Conservation (phyloP, 2,329 filamentous ascomycete genomes). For the Trichoderma sp. region DNA sequence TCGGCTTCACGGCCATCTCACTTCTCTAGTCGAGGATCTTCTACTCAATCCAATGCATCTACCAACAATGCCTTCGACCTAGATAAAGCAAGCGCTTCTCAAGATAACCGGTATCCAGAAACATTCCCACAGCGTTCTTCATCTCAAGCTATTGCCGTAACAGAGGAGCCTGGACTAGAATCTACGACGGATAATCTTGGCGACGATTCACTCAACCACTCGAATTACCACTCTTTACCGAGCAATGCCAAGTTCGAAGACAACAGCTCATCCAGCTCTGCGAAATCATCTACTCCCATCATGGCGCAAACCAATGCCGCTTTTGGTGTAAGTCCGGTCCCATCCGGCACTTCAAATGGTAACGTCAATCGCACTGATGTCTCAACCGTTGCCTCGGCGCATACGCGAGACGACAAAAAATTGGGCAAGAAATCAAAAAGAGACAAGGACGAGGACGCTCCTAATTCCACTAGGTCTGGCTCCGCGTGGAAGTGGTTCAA, state of each 20-base stretch:
- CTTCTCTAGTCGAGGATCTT: slow-evolving; percentile 34
- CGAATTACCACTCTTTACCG: not conserved
- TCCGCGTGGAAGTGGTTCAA: slow-evolving; percentile 69
- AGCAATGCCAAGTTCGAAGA: not conserved
- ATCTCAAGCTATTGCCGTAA: slow-evolving; percentile 41
- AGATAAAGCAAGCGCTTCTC: slow-evolving; percentile 35
- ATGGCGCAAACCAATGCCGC: slow-evolving; percentile 26
- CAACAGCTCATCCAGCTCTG: slow-evolving; percentile 1
- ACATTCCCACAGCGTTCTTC: slow-evolving; percentile 54
- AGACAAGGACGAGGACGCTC: slow-evolving; percentile 60
- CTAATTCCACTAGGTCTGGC: slow-evolving; percentile 67
- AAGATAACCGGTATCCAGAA: slow-evolving; percentile 27
- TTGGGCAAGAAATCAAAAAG: slow-evolving; percentile 72
- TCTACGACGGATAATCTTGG: slow-evolving; percentile 33
- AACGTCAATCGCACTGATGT: slow-evolving; percentile 67
- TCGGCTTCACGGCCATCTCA: slow-evolving; percentile 30
- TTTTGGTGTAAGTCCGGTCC: slow-evolving; percentile 41
- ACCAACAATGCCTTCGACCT: slow-evolving; percentile 63
- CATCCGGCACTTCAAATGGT: slow-evolving; percentile 63
- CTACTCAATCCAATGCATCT: slow-evolving; percentile 36
- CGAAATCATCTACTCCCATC: slow-evolving; percentile 17
- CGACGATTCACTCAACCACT: not conserved
- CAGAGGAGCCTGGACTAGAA: slow-evolving; percentile 36
- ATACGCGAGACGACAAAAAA: slow-evolving; percentile 64
- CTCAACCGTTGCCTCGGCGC: slow-evolving; percentile 72